Conservation (phyloP, 1,284 basidiomycete species). For the Exobasidium rhododendri region DNA sequence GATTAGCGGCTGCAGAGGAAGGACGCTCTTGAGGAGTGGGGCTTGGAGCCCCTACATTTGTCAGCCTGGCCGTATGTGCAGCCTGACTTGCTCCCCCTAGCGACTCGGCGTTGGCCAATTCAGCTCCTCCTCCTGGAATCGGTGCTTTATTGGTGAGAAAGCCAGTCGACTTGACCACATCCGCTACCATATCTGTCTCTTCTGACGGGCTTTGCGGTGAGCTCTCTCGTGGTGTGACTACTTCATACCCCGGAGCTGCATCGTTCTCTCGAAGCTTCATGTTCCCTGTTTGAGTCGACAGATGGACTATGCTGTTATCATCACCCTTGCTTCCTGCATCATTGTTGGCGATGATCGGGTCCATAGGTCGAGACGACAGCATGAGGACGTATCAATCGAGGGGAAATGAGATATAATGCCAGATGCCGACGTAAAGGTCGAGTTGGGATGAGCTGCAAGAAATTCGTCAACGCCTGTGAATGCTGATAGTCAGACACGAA, state of each 20-base stretch:
- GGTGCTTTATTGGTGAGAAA: neutral
- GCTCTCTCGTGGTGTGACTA: conserved; percentile 16
- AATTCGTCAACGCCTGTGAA: too few species aligned
- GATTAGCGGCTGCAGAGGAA: conserved; percentile 1
- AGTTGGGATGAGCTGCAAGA: too few species aligned
- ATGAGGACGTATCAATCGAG: too few species aligned
- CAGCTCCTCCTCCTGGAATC: conserved; percentile 18
- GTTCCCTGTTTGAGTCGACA: conserved; percentile 25
- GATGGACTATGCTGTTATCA: conserved; percentile 23
- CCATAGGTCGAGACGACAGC: conserved; percentile 40
- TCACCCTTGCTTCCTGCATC: neutral
- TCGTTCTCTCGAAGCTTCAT: conserved; percentile 35
- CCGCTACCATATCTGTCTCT: neutral
- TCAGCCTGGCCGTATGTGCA: conserved; percentile 10
- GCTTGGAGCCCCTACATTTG: conserved; percentile 9
- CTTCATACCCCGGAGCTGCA: conserved; percentile 30
- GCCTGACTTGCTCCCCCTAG: conserved; percentile 15
- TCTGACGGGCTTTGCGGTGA: neutral
- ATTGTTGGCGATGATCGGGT: conserved; percentile 22
- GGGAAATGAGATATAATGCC: too few species aligned
- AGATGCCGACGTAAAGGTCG: too few species aligned
- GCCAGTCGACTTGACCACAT: neutral
- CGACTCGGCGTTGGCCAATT: conserved; percentile 14
- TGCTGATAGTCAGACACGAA: too few species aligned
- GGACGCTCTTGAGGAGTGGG: neutral